Percentiles rank a stretch among this genome's conserved stretches.
phyloP scores from a whole-genome alignment of 2,329 filamentous ascomycete species.

The Hymenoscyphus linearis region DNA sequence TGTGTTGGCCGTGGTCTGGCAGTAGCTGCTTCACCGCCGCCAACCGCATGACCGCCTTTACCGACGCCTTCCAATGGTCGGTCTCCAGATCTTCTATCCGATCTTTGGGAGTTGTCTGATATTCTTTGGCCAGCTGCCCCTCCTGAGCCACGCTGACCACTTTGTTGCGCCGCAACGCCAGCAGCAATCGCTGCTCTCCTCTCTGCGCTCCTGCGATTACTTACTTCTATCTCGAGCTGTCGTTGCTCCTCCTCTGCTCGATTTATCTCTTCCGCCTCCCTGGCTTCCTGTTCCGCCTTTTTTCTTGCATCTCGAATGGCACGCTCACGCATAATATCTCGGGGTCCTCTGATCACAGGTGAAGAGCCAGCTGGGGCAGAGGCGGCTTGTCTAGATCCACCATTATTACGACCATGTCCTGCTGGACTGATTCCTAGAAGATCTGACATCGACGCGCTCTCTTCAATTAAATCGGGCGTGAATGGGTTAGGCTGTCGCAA shows the following conservation, averaged over 20 bases:
- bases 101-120: conserved; percentile 30
- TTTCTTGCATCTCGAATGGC: conserved; percentile 68
- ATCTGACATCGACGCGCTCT: conserved; percentile 90
- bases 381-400: conserved; percentile 39
- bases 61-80: conserved; percentile 24
- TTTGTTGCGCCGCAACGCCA: conserved; percentile 38
- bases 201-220: conserved; percentile 49
- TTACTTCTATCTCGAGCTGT: conserved; percentile 49
- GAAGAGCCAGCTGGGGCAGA: conserved; percentile 46
- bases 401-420: conserved; percentile 53
- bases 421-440: conserved; percentile 56
- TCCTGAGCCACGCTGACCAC: conserved; percentile 22
- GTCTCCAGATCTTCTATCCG: conserved; percentile 24
- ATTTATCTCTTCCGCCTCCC: conserved; percentile 38
- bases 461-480: conserved; percentile 78
- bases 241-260: conserved; percentile 53
- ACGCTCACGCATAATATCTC: conserved; percentile 87
- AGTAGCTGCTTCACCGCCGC: conserved; percentile 24
- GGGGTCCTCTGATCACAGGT: conserved; percentile 69
- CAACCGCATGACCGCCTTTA: conserved; percentile 23
- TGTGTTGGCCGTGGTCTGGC: conserved; percentile 27
- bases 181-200: conserved; percentile 54
- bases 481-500: conserved; percentile 77
- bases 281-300: conserved; percentile 48
- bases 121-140: conserved; percentile 25